A percentile compares a stretch with the other conserved stretches of the same genome.
Conservation (phyloP, 208 protist genomes). For the Leishmania lainsoni region DNA sequence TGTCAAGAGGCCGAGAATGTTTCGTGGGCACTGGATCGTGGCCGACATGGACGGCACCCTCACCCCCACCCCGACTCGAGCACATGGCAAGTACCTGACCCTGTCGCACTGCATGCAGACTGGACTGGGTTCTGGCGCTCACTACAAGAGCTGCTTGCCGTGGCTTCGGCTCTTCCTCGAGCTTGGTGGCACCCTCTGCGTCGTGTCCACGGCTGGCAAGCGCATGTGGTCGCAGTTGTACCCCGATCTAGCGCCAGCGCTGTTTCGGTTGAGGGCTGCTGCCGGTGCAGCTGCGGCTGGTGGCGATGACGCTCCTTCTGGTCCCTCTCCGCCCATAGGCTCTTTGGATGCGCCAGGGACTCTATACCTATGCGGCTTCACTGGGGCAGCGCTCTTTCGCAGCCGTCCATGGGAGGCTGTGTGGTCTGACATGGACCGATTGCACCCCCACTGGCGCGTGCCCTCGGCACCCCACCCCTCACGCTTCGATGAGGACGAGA, state of each 20-base stretch:
- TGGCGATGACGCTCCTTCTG: not conserved
- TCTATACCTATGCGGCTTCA: conserved; percentile 68
- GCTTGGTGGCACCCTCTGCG: conserved; percentile 48
- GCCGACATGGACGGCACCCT: conserved; percentile 73
- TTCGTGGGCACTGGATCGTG: conserved; percentile 53
- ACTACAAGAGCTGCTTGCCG: conserved; percentile 52
- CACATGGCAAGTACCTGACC: conserved; percentile 47
- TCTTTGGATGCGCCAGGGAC: conserved; percentile 19
- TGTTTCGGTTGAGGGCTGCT: conserved; percentile 25
- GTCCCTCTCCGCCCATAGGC: not conserved
- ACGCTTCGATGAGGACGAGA: not conserved
- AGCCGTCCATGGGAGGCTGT: conserved; percentile 18
- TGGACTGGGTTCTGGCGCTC: conserved; percentile 22
- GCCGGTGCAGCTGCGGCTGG: not conserved
- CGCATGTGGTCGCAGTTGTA: conserved; percentile 64
- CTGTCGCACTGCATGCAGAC: conserved; percentile 36
- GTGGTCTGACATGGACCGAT: conserved; percentile 25
- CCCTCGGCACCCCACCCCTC: not conserved
- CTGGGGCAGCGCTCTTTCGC: conserved; percentile 54
- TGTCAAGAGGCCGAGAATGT: conserved; percentile 23
- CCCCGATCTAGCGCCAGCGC: conserved; percentile 39
- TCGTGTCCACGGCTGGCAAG: conserved; percentile 55
- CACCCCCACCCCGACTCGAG: conserved; percentile 48
- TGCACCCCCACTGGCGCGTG: conserved; percentile 26
- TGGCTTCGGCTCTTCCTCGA: conserved; percentile 35